Conservation (phyloP, 768 basidiomycete genomes). For the Termitomyces sp. region DNA sequence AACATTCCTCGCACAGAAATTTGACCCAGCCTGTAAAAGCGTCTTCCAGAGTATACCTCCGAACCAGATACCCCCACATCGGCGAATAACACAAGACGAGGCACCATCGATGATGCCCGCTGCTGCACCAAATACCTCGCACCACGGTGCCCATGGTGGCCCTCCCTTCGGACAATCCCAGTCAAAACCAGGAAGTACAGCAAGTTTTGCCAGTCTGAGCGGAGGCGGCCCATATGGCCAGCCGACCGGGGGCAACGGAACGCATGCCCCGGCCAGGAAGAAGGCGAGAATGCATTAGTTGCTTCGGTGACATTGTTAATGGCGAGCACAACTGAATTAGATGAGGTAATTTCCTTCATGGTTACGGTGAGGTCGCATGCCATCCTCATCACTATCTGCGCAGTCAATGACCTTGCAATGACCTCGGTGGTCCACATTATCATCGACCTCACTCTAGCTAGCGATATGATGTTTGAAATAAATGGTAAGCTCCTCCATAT, state of each 20-base stretch:
- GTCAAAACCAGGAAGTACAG: slow-evolving; percentile 56
- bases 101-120: slow-evolving; percentile 82
- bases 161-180: slow-evolving; percentile 47
- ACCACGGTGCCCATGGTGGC: slow-evolving; percentile 32
- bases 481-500: neutral
- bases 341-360: slow-evolving; percentile 4
- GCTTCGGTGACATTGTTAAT: slow-evolving; percentile 3
- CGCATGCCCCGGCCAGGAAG: slow-evolving; percentile 45
- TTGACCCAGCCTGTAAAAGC: slow-evolving; percentile 31
- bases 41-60: slow-evolving; percentile 67
- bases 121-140: slow-evolving; percentile 41
- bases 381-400: neutral
- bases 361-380: neutral
- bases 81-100: slow-evolving; percentile 91
- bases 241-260: slow-evolving; percentile 28
- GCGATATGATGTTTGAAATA: too few species aligned
- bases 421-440: neutral
- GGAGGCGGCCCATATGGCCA: slow-evolving; percentile 46
- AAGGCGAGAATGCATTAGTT: slow-evolving; percentile 52
- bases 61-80: slow-evolving; percentile 75
- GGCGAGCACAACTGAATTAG: neutral
- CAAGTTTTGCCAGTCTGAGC: slow-evolving; percentile 62
- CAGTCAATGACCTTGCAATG: neutral
- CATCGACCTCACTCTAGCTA: neutral
- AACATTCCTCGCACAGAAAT: neutral